Conservation (phyloP, 2,329 filamentous ascomycete species). For the Sporothrix variecibatus region DNA sequence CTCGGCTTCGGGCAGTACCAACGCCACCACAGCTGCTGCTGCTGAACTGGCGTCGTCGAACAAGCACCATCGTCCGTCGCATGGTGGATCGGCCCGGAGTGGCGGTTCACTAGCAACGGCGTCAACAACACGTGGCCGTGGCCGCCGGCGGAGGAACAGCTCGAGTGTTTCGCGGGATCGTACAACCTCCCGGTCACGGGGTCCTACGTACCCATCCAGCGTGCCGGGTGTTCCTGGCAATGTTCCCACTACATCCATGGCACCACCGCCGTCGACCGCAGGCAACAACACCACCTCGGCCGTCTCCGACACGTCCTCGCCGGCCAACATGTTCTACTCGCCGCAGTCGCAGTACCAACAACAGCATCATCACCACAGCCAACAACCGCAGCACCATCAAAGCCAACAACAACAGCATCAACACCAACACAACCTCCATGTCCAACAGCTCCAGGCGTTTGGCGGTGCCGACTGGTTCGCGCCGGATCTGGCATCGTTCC, state of each 20-base stretch:
- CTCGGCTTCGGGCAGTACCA: conserved; percentile 1
- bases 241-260: conserved; percentile 4
- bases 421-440: conserved; percentile 13
- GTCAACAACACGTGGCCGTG: background rate
- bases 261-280: background rate
- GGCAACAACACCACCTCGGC: background rate
- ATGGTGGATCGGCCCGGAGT: background rate
- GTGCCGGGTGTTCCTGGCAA: background rate
- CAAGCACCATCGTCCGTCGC: background rate
- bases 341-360: background rate
- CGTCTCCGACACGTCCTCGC: conserved; percentile 1
- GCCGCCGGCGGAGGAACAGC: conserved; percentile 18
- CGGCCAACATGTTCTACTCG: conserved; percentile 14
- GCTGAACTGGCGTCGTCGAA: background rate
- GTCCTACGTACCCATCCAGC: background rate
- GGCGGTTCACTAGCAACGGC: background rate
- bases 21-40: background rate
- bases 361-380: conserved; percentile 10
- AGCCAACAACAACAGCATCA: conserved; percentile 19
- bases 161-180: conserved; percentile 20
- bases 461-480: conserved; percentile 26
- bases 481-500: conserved; percentile 5
- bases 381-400: conserved; percentile 13
- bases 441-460: conserved; percentile 23
- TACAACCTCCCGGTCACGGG: background rate